Base-by-base conservation (phyloP, 768 basidiomycete genomes). In the Butyriboletus loyo region DNA sequence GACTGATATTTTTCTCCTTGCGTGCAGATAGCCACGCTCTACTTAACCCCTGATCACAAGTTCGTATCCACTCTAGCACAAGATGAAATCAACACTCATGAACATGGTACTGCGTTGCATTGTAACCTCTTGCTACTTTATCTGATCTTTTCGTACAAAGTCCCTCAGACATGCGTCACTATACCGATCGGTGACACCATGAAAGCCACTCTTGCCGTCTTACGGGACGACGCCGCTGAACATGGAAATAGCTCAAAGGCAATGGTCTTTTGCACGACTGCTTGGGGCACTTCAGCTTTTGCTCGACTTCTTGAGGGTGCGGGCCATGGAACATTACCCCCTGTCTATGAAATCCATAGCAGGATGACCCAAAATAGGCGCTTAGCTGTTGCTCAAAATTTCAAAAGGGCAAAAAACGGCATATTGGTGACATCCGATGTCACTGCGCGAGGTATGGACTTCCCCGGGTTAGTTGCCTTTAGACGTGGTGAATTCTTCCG, bases 201-300 rank as follows among this genome's bases (percentile, higher is more conserved):
- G 41, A 72, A 80, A 10, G 71, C 74, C 7, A 57, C 69, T 7
- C 34, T 79, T 14, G 69, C 74, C 35, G 62, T 79, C 35, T 58
- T 80, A 11, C 70, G 68, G 31, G 61, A 70, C 3, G 74, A 78
- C 25, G 60, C 49, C 2, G 27, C 63, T 7, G 58, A 65, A 49
- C 66, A 71, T 60, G 56, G 59, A 55, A 55, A 46, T 1, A 41
- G 13, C 1, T 73, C 74, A 38, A 79, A 79, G 53, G 59, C 76
- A 15, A 85, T 88, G 66, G 73, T 82, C 7, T 87, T 87, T 73
- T 77, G 83, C 39, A 81, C 84, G n/a, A 87, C 85, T 7, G 84
- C 85, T 7, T 76, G 82, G 48, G 80, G 80, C 9, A 79, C 81
- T 1, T 72, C 71, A 7, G 66, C 82, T 38, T 71, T 73, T 2